Evolutionary conservation across 495 filamentous ascomycete species (phyloP).

Genomic region (Opeltia flavorubescens): DNA sequence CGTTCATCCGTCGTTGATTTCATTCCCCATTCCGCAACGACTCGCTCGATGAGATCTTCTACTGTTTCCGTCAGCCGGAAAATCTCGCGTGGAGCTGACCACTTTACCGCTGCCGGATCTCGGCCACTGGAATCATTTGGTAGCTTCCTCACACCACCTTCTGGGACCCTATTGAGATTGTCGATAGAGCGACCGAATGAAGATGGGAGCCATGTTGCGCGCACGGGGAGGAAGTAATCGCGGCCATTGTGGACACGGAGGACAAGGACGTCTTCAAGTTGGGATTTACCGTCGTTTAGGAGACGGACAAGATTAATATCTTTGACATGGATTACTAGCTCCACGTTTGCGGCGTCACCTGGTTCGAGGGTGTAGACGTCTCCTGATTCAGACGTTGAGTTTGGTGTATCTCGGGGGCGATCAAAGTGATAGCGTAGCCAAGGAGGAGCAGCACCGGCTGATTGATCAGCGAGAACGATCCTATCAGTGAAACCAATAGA

Average conservation of each 20-base stretch:
- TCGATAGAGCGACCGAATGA: slow-evolving; percentile 73
- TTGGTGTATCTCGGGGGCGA: slow-evolving; percentile 21
- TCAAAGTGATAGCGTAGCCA: slow-evolving; percentile 62
- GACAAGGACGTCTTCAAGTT: slow-evolving; percentile 73
- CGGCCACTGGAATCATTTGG: slow-evolving; percentile 24
- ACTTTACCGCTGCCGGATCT: slow-evolving; percentile 36
- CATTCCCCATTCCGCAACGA: slow-evolving; percentile 75
- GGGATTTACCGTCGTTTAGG: slow-evolving; percentile 52
- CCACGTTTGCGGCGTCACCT: slow-evolving; percentile 62
- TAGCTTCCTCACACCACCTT: slow-evolving; percentile 51
- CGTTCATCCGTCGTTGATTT: slow-evolving; percentile 30
- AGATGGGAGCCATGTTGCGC: slow-evolving; percentile 63
- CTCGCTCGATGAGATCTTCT: slow-evolving; percentile 58
- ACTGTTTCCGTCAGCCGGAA: slow-evolving; percentile 78
- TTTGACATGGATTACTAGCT: slow-evolving; percentile 48
- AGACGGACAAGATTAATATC: slow-evolving; percentile 45
- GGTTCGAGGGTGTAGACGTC: slow-evolving; percentile 54
- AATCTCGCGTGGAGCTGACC: slow-evolving; percentile 69
- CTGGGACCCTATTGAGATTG: slow-evolving; percentile 71
- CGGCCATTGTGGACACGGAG: slow-evolving; percentile 73
- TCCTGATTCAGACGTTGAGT: slow-evolving; percentile 16
- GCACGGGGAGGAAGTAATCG: slow-evolving; percentile 81
- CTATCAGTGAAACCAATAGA: slow-evolving; percentile 61
- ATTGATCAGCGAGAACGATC: slow-evolving; percentile 34
- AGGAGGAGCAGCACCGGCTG: slow-evolving; percentile 27